Base-by-base conservation (phyloP, 2,329 filamentous ascomycete species). In the Exophiala sp. region DNA sequence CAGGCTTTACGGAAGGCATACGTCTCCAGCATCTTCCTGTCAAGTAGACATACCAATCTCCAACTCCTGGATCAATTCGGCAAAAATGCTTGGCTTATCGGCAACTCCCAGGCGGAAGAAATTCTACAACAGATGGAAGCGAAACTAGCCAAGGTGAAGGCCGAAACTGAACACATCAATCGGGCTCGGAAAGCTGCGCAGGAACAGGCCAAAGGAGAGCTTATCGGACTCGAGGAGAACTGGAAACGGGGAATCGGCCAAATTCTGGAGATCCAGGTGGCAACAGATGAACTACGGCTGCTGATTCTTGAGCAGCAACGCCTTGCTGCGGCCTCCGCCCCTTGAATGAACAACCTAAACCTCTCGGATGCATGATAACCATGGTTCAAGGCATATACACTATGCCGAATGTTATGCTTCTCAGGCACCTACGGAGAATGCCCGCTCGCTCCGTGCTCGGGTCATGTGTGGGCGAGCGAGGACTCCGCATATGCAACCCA, bases 51-150 rank as follows among this genome's bases (percentile, higher is more conserved):
- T 43, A 74, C 76, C 37, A 81, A 83, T 67, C 79, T 95, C 14
- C 72, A 75, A 1, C 75, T 95, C n/a, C 78, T 95, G 16, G 86
- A 93, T 62, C 76, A 76, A 43, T 83, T 83, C 67, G 93, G 91
- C 59, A 88, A 88, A 70, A 95, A 95, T 67, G 85, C 88, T 8
- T 97, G 93, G 91, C 75, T 98, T 48, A 78, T 95, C 7, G 81
- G 81, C 4, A 98, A 98, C 68, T 80, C 83, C 60, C 81, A 86
- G 59, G 68, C 89, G 16, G 91, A 96, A 69, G 79, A 80, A 37
- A 78, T 88, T 35, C 68, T 94, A 44, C 76, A 77, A 43, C 67
- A 67, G 10, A 63, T 94, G 21, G 91, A 97, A 74, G 74, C 74
- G 38, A 88, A 95, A 62, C 73, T 97, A 43, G 82, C 81, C 11